A percentile compares a stretch with the other conserved stretches of the same genome.
Conservation (phyloP, 2,329 filamentous ascomycete species). For the Botrytis fabae region DNA sequence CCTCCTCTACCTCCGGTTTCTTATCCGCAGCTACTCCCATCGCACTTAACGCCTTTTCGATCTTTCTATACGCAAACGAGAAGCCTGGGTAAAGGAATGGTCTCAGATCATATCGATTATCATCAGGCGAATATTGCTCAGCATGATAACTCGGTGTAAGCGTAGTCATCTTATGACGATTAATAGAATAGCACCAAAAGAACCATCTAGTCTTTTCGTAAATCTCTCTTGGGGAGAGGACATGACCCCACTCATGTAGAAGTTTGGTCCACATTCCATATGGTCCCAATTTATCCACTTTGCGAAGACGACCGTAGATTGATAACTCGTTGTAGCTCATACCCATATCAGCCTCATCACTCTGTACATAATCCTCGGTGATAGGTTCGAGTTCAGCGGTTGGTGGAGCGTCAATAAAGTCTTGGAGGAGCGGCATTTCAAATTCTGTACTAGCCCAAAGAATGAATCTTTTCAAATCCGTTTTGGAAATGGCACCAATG, state of each 20-base stretch:
- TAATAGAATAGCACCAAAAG: constrained; percentile 53
- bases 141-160: constrained; percentile 34
- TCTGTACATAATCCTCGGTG: constrained; percentile 53
- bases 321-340: constrained; percentile 53
- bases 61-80: constrained; percentile 19
- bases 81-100: constrained; percentile 54
- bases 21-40: constrained; percentile 16
- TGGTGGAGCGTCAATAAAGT: constrained; percentile 64
- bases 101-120: constrained; percentile 57
- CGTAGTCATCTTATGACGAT: constrained; percentile 54
- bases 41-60: constrained; percentile 16
- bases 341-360: constrained; percentile 50
- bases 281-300: constrained; percentile 50
- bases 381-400: constrained; percentile 67
- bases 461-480: constrained; percentile 71
- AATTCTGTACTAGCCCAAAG: constrained; percentile 61
- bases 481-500: constrained; percentile 62
- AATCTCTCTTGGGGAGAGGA: constrained; percentile 22
- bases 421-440: constrained; percentile 61
- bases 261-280: constrained; percentile 24
- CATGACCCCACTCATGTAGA: constrained; percentile 17
- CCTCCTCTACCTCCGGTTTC: constrained; percentile 2
- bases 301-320: constrained; percentile 48
- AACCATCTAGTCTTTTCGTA: constrained; percentile 15
- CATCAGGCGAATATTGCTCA: constrained; percentile 46